These are phyloP conservation scores for Plasmopara viticola DNA, from an alignment of 352 stramenopile species.

Conservation along the genomic window DNA sequence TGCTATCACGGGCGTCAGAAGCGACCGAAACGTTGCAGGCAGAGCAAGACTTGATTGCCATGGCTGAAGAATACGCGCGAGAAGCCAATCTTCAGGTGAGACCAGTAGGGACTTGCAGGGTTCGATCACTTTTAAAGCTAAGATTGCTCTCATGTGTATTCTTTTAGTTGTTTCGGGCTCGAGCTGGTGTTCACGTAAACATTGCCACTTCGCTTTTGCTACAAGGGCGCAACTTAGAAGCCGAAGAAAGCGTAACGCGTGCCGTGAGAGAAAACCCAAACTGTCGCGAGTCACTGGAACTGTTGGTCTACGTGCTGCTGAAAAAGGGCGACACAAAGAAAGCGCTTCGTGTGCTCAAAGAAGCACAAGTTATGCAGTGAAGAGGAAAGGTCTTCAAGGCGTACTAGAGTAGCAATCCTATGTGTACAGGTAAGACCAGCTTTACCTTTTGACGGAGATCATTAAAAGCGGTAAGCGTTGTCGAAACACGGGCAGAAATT, in stretches of 20 bases:
- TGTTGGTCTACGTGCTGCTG: constrained; percentile 84
- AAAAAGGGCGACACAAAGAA: constrained; percentile 88
- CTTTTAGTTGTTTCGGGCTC: constrained; percentile 48
- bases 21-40: constrained; percentile 68
- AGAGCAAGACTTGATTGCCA: constrained; percentile 61
- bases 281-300: constrained; percentile 76
- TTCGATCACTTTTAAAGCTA: background rate
- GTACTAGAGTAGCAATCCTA: constrained; percentile 5
- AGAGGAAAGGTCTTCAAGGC: constrained; percentile 8
- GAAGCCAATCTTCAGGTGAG: constrained; percentile 70
- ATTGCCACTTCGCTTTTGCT: constrained; percentile 75
- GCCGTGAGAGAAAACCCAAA: constrained; percentile 76
- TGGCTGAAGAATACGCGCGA: constrained; percentile 72
- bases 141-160: background rate
- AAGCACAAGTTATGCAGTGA: constrained; percentile 71
- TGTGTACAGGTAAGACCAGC: no score
- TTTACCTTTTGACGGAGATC: no score
- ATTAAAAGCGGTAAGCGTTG: no score
- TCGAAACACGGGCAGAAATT: constrained; percentile 11
- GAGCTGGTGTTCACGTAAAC: constrained; percentile 80
- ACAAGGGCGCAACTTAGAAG: constrained; percentile 62
- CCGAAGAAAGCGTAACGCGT: constrained; percentile 78
- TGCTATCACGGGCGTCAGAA: constrained; percentile 79
- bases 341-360: constrained; percentile 78
- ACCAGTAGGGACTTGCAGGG: background rate